These are phyloP conservation scores for Zanthoxylum bungeanum DNA, from an alignment of 345 rosid genomes.

Conservation along the genomic window DNA sequence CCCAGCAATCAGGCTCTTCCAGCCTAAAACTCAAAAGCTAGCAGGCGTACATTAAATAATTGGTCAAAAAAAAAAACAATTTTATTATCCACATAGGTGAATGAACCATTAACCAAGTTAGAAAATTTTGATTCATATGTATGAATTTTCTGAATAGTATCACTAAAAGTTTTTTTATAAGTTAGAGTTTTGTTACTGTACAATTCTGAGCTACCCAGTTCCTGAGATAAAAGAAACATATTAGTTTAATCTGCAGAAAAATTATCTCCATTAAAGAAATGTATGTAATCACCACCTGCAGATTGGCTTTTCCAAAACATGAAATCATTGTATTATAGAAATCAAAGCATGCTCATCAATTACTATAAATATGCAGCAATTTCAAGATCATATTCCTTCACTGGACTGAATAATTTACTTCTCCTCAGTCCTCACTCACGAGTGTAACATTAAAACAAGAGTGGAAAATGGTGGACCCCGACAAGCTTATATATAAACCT, in stretches of 20 bases:
- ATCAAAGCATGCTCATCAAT: background rate
- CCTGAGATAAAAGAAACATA: background rate
- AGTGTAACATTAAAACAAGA: background rate
- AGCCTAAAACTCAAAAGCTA: background rate
- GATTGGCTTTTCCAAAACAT: background rate
- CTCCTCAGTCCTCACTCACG: no score
- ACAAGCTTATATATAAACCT: background rate
- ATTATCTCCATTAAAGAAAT: background rate
- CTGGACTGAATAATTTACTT: background rate
- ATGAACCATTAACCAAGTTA: background rate
- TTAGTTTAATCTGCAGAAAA: background rate
- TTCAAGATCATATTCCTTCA: background rate
- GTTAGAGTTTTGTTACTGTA: background rate
- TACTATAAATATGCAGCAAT: background rate
- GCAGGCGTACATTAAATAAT: background rate
- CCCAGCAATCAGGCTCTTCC: background rate
- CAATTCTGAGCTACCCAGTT: background rate
- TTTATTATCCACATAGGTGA: no score
- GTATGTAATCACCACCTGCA: background rate
- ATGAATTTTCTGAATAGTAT: background rate
- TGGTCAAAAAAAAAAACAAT: background rate
- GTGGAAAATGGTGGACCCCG: constrained; percentile 7
- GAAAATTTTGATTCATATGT: no score
- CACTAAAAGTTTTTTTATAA: background rate
- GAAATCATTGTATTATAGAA: background rate